Evolutionary conservation across 352 stramenopile genomes (phyloP).

Genomic region (Globisporangium paddicum): DNA sequence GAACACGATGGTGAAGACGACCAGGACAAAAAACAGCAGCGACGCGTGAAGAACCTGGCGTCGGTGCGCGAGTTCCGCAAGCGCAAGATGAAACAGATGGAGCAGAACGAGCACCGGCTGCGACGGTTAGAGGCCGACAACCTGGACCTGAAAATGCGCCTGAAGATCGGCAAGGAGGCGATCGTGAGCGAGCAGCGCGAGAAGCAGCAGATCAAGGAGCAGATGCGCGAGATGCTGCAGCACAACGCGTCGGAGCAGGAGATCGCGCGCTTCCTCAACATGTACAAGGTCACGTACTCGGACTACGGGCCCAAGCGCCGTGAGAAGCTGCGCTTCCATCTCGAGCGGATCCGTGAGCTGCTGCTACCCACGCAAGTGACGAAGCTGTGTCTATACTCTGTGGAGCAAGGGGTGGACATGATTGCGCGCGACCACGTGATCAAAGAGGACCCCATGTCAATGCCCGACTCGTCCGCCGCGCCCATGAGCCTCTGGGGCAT

Average conservation of each 20-base stretch:
- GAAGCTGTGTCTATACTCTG: conserved; percentile 72
- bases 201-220: conserved; percentile 75
- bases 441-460: conserved; percentile 48
- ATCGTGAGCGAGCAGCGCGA: conserved; percentile 67
- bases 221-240: conserved; percentile 75
- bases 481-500: conserved; percentile 73
- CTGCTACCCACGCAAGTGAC: conserved; percentile 75
- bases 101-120: conserved; percentile 62
- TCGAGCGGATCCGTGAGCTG: conserved; percentile 63
- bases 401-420: conserved; percentile 66
- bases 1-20: conserved; percentile 23
- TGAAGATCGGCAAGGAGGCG: conserved; percentile 80
- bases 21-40: conserved; percentile 50
- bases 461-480: conserved; percentile 39
- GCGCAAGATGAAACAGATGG: conserved; percentile 67
- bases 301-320: conserved; percentile 72
- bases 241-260: conserved; percentile 63
- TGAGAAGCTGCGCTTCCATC: conserved; percentile 71
- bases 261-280: conserved; percentile 73
- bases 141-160: conserved; percentile 72
- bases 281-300: conserved; percentile 82
- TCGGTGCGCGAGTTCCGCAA: conserved; percentile 76
- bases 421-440: conserved; percentile 54
- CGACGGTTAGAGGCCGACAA: conserved; percentile 69
- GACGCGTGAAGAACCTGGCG: conserved; percentile 69